Evolutionary conservation across 768 basidiomycete species (phyloP), one percentile per base, ranked within the genome.

Genomic region (Astraeus odoratus): DNA sequence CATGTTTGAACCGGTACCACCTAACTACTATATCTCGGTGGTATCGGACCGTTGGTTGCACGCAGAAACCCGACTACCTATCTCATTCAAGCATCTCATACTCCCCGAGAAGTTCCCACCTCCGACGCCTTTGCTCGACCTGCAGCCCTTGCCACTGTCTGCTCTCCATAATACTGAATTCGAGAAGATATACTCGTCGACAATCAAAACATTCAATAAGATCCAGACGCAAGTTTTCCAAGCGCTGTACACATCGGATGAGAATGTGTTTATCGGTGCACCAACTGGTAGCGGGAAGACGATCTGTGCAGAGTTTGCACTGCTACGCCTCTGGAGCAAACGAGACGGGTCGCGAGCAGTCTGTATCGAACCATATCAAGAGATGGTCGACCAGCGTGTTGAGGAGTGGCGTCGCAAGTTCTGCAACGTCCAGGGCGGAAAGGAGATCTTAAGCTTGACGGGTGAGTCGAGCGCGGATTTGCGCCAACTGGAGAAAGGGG

Each of bases 171-270:
- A 96, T 75, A 81, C 84, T 57, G 89, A 93, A 49, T 98, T 83
- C 53, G 91, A 98, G 62, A 73, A 74, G 1, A 77, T 98, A 34
- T 99, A 97, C 63, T 77, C 81, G 1, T 77, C 75, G 15, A 79
- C 79, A 0, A 82, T 98, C 51, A 74, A 80, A 49, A 81, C 80
- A 1, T 98, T 97, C 75, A 98, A 98, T 77, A 99, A 97, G 67
- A 97, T 98, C 50, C 96, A 98, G 61, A 98, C 92, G 0, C 96
- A 98, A 65, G 94, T 96, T 36, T 98, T 99, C 83, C 93, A 97
- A 56, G 94, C 95, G 0, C 73, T 99, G 0, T 99, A 97, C 63
- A 92, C 89, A 0, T 83, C 91, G 0, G 94, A 97, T 57, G 96
- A 98, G 58, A 98, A 95, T 55, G 85, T 95, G 33, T 94, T 98